Evolutionary conservation across 2,329 filamentous ascomycete species (phyloP).

Genomic region (Stagonosporopsis chrysanthemi): DNA sequence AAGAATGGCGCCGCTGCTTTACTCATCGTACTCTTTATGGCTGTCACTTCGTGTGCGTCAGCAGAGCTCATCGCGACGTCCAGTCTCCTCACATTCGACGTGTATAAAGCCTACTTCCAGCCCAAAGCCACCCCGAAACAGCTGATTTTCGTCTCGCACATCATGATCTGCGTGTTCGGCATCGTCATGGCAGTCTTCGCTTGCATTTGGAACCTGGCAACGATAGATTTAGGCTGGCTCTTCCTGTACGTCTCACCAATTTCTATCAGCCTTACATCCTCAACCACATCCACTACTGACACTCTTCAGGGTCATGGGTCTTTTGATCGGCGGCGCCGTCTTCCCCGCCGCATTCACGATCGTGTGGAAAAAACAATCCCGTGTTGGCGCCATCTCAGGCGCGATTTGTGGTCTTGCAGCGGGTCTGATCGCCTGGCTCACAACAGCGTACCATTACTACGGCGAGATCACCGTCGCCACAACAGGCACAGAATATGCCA

Average conservation of each 20-base stretch:
- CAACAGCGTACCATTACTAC: slow-evolving; percentile 46
- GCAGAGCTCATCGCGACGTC: slow-evolving; percentile 53
- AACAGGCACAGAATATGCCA: slow-evolving; percentile 50
- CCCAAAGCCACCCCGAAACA: slow-evolving; percentile 46
- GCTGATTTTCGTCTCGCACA: slow-evolving; percentile 52
- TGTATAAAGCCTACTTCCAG: slow-evolving; percentile 55
- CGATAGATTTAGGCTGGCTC: slow-evolving; percentile 53
- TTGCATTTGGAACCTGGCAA: slow-evolving; percentile 48
- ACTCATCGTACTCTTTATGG: slow-evolving; percentile 46
- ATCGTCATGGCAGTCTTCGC: slow-evolving; percentile 52
- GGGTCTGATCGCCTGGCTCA: slow-evolving; percentile 50
- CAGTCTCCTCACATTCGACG: slow-evolving; percentile 52
- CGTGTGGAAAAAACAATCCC: slow-evolving; percentile 47
- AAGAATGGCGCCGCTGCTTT: slow-evolving; percentile 41
- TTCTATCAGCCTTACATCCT: neutral
- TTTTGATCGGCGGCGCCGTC: slow-evolving; percentile 54
- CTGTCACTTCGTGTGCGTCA: slow-evolving; percentile 47
- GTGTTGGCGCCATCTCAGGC: slow-evolving; percentile 44
- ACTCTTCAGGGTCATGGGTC: slow-evolving; percentile 46
- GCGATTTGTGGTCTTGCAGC: slow-evolving; percentile 44
- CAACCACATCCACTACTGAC: too few relatives aligned
- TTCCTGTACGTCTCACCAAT: slow-evolving; percentile 36
- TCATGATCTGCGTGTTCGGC: slow-evolving; percentile 52
- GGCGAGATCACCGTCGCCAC: slow-evolving; percentile 51
- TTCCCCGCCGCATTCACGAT: slow-evolving; percentile 51